phyloP scores from a whole-genome alignment of 371 early-diverging fungal species.

The Mucor plumbeus region DNA sequence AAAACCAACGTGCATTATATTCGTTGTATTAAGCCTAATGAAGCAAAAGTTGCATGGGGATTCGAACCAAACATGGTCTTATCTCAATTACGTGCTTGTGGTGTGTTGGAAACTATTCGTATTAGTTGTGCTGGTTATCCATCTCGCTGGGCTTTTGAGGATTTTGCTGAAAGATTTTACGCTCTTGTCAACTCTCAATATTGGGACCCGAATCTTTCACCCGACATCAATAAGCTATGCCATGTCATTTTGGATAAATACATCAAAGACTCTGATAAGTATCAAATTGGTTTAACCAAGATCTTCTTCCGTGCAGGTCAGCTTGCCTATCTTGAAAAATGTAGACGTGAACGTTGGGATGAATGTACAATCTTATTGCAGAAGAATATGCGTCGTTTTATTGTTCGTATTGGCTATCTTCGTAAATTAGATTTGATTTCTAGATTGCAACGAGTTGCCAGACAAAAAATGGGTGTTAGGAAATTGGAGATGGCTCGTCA shows the following conservation, averaged over 20 bases:
- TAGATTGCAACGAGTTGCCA: constrained; percentile 63
- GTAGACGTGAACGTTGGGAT: constrained; percentile 82
- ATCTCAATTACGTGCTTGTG: constrained; percentile 97
- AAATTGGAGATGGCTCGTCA: constrained; percentile 62
- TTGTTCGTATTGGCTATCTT: constrained; percentile 74
- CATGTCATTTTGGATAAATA: constrained; percentile 69
- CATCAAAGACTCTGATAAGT: constrained; percentile 83
- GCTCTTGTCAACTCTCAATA: constrained; percentile 77
- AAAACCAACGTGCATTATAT: constrained; percentile 96
- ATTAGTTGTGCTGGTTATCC: constrained; percentile 99
- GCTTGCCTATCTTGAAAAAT: constrained; percentile 91
- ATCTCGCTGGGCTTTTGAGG: constrained; percentile 86
- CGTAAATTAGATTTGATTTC: constrained; percentile 62
- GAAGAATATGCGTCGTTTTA: constrained; percentile 84
- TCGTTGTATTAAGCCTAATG: constrained; percentile 98
- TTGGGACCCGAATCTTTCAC: constrained; percentile 64
- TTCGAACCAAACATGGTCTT: constrained; percentile 95
- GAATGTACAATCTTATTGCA: constrained; percentile 85
- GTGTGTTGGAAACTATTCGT: constrained; percentile 99
- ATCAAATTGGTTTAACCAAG: constrained; percentile 96
- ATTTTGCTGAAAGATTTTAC: constrained; percentile 93
- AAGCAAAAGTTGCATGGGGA: constrained; percentile 85
- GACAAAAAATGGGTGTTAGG: constrained; percentile 68
- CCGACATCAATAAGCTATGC: constrained; percentile 63
- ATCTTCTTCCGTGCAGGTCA: constrained; percentile 99